Evolutionary conservation across 345 rosid genomes (phyloP).

Genomic region (Pelargonium nanum): DNA sequence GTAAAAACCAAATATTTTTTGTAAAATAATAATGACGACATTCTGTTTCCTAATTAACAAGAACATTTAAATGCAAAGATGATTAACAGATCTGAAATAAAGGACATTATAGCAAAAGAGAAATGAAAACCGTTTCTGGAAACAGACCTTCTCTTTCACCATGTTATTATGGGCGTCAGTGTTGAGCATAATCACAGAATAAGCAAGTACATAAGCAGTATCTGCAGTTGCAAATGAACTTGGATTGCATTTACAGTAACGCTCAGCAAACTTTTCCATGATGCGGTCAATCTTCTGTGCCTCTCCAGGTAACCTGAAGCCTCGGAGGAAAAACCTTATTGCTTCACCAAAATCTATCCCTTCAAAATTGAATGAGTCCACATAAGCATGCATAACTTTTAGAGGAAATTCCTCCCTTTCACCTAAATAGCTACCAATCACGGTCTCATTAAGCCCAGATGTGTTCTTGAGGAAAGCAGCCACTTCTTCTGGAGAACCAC

Average conservation of each 20-base stretch:
- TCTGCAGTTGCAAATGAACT: constrained; percentile 88
- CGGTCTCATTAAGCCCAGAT: constrained; percentile 58
- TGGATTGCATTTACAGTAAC: constrained; percentile 89
- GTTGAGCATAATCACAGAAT: constrained; percentile 92
- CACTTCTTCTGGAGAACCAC: constrained; percentile 74
- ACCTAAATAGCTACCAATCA: constrained; percentile 95
- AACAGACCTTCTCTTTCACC: constrained; percentile 94
- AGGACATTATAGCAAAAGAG: neutral
- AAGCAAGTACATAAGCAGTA: constrained; percentile 92
- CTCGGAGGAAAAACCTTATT: constrained; percentile 80
- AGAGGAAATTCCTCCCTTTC: constrained; percentile 86
- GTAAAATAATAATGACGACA: too few species aligned
- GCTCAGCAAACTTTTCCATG: constrained; percentile 97
- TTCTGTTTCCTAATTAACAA: too few species aligned
- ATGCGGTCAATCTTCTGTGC: constrained; percentile 99
- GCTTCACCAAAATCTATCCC: constrained; percentile 79
- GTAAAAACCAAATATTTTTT: too few species aligned
- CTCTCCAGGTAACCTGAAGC: constrained; percentile 92
- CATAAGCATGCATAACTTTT: constrained; percentile 94
- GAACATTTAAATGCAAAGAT: constrained; percentile 1
- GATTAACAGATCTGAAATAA: neutral
- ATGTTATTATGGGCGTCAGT: constrained; percentile 92
- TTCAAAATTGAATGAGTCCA: constrained; percentile 82
- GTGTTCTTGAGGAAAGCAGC: constrained; percentile 68
- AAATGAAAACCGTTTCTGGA: constrained; percentile 9